Evolutionary conservation across 805 yeast genomes (phyloP).

Genomic region (Candida nanaspora): DNA sequence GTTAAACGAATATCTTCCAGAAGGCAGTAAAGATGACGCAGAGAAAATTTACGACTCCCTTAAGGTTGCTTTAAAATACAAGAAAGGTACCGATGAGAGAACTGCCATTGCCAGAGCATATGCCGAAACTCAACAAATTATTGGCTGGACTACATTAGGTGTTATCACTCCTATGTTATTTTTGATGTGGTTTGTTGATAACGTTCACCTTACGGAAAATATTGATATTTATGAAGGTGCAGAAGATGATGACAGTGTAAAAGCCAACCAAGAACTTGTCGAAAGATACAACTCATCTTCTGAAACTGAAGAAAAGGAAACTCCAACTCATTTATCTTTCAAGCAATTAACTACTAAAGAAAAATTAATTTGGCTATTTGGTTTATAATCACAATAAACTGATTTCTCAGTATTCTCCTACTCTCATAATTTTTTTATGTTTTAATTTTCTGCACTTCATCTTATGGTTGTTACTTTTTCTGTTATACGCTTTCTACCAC

Average conservation of each 20-base stretch:
- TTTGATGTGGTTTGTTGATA: conserved; percentile 19
- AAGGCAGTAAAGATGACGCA: conserved; percentile 11
- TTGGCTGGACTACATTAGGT: conserved; percentile 24
- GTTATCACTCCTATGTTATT: conserved; percentile 20
- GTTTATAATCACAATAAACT: background rate
- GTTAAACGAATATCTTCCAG: conserved; percentile 13
- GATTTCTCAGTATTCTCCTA: no score
- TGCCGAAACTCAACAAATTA: conserved; percentile 23
- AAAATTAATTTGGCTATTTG: background rate
- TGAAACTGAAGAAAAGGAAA: conserved; percentile 4
- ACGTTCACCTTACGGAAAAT: conserved; percentile 29
- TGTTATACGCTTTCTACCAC: no score
- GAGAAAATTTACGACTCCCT: conserved; percentile 18
- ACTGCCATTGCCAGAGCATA: conserved; percentile 23
- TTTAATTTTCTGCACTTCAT: no score
- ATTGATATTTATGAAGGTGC: conserved; percentile 53
- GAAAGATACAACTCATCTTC: conserved; percentile 20
- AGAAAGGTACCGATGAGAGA: conserved; percentile 20
- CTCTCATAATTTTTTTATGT: no score
- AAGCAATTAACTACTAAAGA: background rate
- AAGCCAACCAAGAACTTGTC: conserved; percentile 31
- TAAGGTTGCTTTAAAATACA: conserved; percentile 16
- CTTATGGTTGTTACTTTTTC: no score
- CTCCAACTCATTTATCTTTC: no score
- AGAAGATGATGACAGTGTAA: conserved; percentile 28